Conservation (phyloP, 2,329 filamentous ascomycete genomes). For the Hymenoscyphus scutula region DNA sequence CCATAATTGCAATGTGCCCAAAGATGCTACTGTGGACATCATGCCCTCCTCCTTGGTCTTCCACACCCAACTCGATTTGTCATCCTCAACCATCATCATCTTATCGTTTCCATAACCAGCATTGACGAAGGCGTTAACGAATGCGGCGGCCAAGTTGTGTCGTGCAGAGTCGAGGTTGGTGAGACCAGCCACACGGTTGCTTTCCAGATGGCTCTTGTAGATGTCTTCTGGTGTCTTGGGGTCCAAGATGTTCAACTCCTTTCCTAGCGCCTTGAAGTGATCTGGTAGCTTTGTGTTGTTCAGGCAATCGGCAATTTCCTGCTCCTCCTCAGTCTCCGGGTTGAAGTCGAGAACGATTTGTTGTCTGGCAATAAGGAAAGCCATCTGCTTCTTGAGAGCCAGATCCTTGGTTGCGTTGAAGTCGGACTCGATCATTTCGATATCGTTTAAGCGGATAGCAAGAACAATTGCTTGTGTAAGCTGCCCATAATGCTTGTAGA, state of each 20-base stretch:
- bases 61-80: constrained; percentile 95
- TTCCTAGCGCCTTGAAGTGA: constrained; percentile 89
- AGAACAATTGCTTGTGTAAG: constrained; percentile 90
- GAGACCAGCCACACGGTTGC: constrained; percentile 84
- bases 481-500: constrained; percentile 92
- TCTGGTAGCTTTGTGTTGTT: constrained; percentile 86
- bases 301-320: constrained; percentile 76
- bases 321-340: constrained; percentile 63
- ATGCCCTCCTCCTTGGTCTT: constrained; percentile 99
- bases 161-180: constrained; percentile 94
- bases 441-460: constrained; percentile 89
- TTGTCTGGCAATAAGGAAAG: constrained; percentile 88
- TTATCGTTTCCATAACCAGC: constrained; percentile 95
- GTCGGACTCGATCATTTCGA: constrained; percentile 75
- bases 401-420: constrained; percentile 79
- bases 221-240: constrained; percentile 98
- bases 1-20: constrained; percentile 90
- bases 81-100: constrained; percentile 90
- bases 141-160: constrained; percentile 92
- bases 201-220: constrained; percentile 98
- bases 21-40: constrained; percentile 91
- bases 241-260: constrained; percentile 94
- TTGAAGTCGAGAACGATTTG: constrained; percentile 76
- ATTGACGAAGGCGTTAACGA: constrained; percentile 97
- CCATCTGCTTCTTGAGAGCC: constrained; percentile 86